phyloP scores from a whole-genome alignment of 169 alveolate species.

The Plasmodium cynomolgi region DNA sequence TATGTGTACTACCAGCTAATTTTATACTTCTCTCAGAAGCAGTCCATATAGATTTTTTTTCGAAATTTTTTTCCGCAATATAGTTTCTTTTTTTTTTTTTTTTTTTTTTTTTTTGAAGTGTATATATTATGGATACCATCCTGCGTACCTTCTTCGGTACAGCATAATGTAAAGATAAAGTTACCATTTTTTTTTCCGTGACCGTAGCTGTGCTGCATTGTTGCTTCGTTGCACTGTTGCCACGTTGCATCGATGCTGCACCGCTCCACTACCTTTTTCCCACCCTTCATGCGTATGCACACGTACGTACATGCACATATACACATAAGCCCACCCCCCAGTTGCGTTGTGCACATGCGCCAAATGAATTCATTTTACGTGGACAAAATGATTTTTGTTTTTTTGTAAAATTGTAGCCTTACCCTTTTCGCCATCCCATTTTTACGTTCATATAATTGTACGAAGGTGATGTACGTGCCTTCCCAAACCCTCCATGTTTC shows the following conservation, averaged over 20 bases:
- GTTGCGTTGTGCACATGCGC: neutral
- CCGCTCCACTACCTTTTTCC: neutral
- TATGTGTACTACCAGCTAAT: conserved; percentile 43
- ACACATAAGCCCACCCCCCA: neutral
- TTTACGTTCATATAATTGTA: conserved; percentile 1
- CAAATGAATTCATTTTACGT: neutral
- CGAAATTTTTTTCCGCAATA: neutral
- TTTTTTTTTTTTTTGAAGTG: neutral
- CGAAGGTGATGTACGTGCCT: neutral
- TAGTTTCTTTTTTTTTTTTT: neutral
- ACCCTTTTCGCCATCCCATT: neutral
- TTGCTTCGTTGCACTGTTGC: neutral
- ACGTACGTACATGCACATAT: neutral
- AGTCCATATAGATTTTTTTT: neutral
- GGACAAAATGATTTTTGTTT: neutral
- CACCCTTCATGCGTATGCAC: neutral
- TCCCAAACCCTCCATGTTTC: neutral
- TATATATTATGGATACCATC: neutral
- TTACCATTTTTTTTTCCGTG: conserved; percentile 7
- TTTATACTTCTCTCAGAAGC: conserved; percentile 6
- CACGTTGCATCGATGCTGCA: neutral
- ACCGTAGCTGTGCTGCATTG: neutral
- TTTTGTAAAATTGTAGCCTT: neutral
- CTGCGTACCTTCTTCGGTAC: neutral
- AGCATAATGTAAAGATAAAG: neutral